Base-by-base conservation (phyloP, 805 yeast genomes). In the Yarrowia sp. region DNA sequence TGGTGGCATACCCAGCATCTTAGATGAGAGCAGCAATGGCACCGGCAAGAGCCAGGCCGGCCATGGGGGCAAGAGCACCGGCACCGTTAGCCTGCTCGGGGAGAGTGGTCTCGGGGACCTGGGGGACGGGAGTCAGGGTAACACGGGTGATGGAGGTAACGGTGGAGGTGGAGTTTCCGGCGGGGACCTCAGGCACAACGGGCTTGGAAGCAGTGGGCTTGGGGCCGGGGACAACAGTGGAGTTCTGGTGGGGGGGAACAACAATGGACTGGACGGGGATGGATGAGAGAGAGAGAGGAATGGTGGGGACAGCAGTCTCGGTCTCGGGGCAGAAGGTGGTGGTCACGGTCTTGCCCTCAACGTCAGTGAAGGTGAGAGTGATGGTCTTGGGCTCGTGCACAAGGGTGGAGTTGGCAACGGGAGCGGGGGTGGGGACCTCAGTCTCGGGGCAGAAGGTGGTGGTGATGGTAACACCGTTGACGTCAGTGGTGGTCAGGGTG, bases 401-500 rank as follows among this genome's bases (percentile, higher is more conserved):
- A 39, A 55, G 39, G 38, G 61, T 55, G 44, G 61, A 39, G 61
- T 55, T 55, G 47, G 17, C 61, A 9, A 41, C 31, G 38, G 47
- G 43, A 15, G 61, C 45, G 38, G 61, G 61, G 61, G 47, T 41
- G 61, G 61, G 61, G 47, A 41, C 13, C 61, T 31, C 61, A 8
- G 61, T 55, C 61, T 55, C 61, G 61, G 61, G 61, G 61, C 61
- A 55, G 61, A 55, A 55, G 47, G 61, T 55, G 61, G 61, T 55
- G 61, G 61, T 55, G 61, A 55, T 41, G 61, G 61, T 55, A 31
- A 55, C 61, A 7, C 61, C 61, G 61, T 55, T 41, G 38, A 39
- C 45, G 47, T 55, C 61, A 31, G 61, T 55, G 61, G 61, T 55
- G 61, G 61, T 55, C 31, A 55, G 45, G 38, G 61, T 53, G 60